Evolutionary conservation across 371 early-diverging fungal species (phyloP).

Genomic region (Rhizopus microsporus): DNA sequence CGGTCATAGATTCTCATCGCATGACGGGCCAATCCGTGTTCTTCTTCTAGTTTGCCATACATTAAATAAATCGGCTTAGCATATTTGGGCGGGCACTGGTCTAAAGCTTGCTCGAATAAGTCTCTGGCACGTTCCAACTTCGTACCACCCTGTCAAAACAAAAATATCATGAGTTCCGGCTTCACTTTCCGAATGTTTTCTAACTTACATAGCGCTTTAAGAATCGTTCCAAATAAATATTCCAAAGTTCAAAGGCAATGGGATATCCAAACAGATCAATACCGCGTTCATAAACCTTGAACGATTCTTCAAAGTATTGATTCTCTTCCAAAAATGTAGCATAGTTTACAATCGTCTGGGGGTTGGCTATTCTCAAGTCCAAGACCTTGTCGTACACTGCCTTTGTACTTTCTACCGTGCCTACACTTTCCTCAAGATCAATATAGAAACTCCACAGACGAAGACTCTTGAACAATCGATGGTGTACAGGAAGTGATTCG

Average conservation of each 20-base stretch:
- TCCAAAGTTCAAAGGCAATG: constrained; percentile 97
- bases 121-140: constrained; percentile 94
- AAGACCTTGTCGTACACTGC: constrained; percentile 91
- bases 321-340: constrained; percentile 89
- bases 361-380: constrained; percentile 93
- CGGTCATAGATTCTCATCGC: constrained; percentile 94
- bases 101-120: constrained; percentile 93
- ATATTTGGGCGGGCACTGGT: constrained; percentile 83
- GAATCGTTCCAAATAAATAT: constrained; percentile 89
- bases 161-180: background rate
- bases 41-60: constrained; percentile 95
- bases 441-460: constrained; percentile 94
- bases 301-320: constrained; percentile 92
- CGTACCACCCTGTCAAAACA: constrained; percentile 61
- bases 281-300: constrained; percentile 94
- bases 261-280: constrained; percentile 95
- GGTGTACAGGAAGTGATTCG: constrained; percentile 73
- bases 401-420: constrained; percentile 80
- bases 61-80: constrained; percentile 87
- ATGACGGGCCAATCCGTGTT: constrained; percentile 88
- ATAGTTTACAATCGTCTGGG: constrained; percentile 94
- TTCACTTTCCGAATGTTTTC: background rate
- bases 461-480: constrained; percentile 87
- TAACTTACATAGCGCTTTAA: constrained; percentile 75
- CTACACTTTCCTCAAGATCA: constrained; percentile 94